Conservation (phyloP, 2,329 filamentous ascomycete genomes). For the Stagonosporopsis cucurbitacearum region DNA sequence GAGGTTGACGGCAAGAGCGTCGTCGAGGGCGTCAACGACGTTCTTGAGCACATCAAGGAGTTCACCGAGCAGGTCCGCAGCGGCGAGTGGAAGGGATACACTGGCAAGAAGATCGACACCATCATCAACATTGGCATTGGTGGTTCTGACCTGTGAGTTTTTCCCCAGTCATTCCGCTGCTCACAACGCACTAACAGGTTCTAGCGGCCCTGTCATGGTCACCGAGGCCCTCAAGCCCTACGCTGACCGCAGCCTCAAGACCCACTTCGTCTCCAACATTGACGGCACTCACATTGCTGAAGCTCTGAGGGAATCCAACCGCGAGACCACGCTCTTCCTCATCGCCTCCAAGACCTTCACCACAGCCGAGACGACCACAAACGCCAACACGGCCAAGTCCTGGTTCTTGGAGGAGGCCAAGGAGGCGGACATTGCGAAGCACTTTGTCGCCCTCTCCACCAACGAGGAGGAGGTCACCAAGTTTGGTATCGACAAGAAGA, state of each 20-base stretch:
- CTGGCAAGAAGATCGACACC: constrained; percentile 95
- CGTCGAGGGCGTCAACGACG: constrained; percentile 89
- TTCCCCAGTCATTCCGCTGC: too few relatives aligned
- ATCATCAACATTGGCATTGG: constrained; percentile 98
- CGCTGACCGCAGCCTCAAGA: constrained; percentile 80
- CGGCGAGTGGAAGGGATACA: constrained; percentile 96
- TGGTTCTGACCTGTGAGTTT: constrained; percentile 90
- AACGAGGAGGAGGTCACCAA: constrained; percentile 95
- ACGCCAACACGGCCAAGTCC: constrained; percentile 93
- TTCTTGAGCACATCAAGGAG: constrained; percentile 97
- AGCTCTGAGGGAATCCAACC: constrained; percentile 84
- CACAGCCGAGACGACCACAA: constrained; percentile 95
- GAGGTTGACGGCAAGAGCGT: constrained; percentile 91
- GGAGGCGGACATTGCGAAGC: constrained; percentile 87
- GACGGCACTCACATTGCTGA: constrained; percentile 98
- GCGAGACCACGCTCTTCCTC: constrained; percentile 98
- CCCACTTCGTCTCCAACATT: constrained; percentile 99
- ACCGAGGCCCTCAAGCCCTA: constrained; percentile 97
- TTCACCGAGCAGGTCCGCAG: constrained; percentile 95
- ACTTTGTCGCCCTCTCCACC: constrained; percentile 97
- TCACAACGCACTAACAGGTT: constrained; percentile 32
- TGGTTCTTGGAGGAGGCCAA: constrained; percentile 93
- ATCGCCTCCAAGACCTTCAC: constrained; percentile 99
- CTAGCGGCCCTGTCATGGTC: constrained; percentile 95
- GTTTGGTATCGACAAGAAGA: constrained; percentile 98